Evolutionary conservation across 768 basidiomycete species (phyloP), one percentile per base, ranked within the genome.

Genomic region (Naganishia onofrii): DNA sequence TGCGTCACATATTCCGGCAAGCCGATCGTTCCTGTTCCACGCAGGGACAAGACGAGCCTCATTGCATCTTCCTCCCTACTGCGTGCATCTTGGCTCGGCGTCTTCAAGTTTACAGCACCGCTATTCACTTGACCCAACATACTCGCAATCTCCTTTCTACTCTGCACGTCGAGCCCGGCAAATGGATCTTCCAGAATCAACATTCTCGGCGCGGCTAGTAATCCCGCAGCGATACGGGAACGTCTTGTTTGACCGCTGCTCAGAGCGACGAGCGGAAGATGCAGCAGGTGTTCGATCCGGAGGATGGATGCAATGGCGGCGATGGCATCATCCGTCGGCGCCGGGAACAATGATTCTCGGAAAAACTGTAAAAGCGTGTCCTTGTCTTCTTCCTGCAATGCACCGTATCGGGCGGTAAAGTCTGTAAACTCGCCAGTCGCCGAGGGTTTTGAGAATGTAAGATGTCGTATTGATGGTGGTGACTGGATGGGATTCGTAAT

Each of bases 231-330:
- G 56, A 99, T 90, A 54, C 93, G 83, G 6, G 93, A 93, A 21
- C 92, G 83, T 46, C 94, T 83, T 34, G 89, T 97, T 83, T 99
- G 94, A 0, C 95, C 95, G 75, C 94, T 95, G 72, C 90, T 91
- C 64, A 98, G 79, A 0, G 91, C 91, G 9, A 97, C 84, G 4
- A 91, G 78, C 0, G 95, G 95, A 6, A 95, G 76, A 76, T 93
- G 89, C n/a, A 98, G 82, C 29, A 94, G 81, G 5, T 83, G 73
- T 1, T 79, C 77, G 48, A 97, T 82, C 10, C 85, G 84, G 77
- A 97, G 84, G 56, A 81, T 79, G 32, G 29, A 3, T 48, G 66
- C 10, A 48, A 67, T 32, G 3, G 31, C 52, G n/a, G 64, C n/a
- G 53, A 53, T 44, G 9, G 53, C 55, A 2, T 53, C 70, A 31